Evolutionary conservation across 192 early-diverging fungal genomes (phyloP), one percentile per base, ranked within the genome.

Genomic region (Kappamyces sp.): DNA sequence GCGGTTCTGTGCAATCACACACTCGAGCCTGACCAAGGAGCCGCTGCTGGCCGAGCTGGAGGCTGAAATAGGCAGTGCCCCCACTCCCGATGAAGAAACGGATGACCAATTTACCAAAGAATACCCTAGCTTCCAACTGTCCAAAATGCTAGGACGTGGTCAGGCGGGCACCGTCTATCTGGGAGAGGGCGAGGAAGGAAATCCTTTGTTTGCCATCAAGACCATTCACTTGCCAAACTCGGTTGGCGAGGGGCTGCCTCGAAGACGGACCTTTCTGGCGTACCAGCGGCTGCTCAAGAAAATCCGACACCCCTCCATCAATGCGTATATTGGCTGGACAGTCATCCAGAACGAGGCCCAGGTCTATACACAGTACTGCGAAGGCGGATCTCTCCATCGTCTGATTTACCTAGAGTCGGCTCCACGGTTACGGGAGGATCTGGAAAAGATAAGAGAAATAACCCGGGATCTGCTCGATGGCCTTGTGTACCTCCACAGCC

Each of bases 141-240:
- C 57, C 29, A 59, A 59, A 12, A 45, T 59, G 22, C 43, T 59
- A 12, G 59, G 59, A 12, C 33, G 48, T 31, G 59, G 59, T 36
- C 59, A 60, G 29, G 59, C 59, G 4, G 59, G 59, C 2, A 36
- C 59, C 5, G 59, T 60, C 4, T 60, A 47, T 49, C 36, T 60
- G 8, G 59, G 59, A 45, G 47, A 47, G 30, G 22, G 14, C 59
- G 59, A 60, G 35, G 59, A 30, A 22, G 59, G 59, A 37, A 8
- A 47, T 3, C 59, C 59, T 30, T 30, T 60, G 4, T 60, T 60
- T 31, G 59, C 59, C 39, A 60, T 60, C 34, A 60, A 60, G 49
- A 38, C 38, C 8, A 60, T 60, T 9, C 59, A 47, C 9, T 15
- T 60, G 33, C 34, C 46, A 8, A 11, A 35, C 8, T 32, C 59